Percentiles rank a stretch among this genome's conserved stretches.
phyloP scores from a whole-genome alignment of 129 eudicot genomes.

The Flaveria trinervia region DNA sequence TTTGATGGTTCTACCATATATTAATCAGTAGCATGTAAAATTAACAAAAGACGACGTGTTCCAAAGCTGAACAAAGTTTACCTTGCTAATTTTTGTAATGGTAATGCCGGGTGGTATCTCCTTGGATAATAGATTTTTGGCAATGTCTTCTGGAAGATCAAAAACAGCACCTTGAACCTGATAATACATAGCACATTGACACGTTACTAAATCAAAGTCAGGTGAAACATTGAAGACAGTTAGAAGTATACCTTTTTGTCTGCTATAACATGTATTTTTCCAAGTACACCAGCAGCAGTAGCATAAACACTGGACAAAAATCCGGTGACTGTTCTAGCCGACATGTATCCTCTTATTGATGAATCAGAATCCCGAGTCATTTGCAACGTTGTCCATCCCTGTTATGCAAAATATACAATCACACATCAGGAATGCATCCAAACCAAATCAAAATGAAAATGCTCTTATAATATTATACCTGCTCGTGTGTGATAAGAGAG shows the following conservation, averaged over 20 bases:
- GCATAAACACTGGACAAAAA: conserved; percentile 82
- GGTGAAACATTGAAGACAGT: background rate
- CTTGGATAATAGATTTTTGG: conserved; percentile 68
- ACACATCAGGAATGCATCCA: no score
- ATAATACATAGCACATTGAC: background rate
- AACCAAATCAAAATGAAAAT: background rate
- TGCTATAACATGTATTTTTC: conserved; percentile 81
- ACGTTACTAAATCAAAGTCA: background rate
- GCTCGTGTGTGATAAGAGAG: conserved; percentile 85
- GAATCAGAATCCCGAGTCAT: conserved; percentile 62
- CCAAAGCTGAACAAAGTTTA: conserved; percentile 16
- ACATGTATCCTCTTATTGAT: conserved; percentile 56
- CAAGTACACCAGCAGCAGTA: conserved; percentile 84
- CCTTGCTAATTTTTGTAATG: conserved; percentile 73
- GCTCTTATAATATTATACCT: conserved; percentile 42
- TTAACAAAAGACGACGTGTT: background rate
- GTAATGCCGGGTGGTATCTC: conserved; percentile 84
- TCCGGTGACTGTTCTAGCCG: conserved; percentile 88
- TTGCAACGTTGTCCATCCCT: conserved; percentile 89
- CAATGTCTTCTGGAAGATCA: conserved; percentile 92
- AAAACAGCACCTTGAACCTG: conserved; percentile 92
- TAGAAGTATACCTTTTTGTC: conserved; percentile 56
- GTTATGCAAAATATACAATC: conserved; percentile 22
- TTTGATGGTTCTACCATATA: background rate
- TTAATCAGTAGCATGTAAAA: background rate